Base-by-base conservation (phyloP, 1,284 basidiomycete species). In the Cystobasidium slooffiae region DNA sequence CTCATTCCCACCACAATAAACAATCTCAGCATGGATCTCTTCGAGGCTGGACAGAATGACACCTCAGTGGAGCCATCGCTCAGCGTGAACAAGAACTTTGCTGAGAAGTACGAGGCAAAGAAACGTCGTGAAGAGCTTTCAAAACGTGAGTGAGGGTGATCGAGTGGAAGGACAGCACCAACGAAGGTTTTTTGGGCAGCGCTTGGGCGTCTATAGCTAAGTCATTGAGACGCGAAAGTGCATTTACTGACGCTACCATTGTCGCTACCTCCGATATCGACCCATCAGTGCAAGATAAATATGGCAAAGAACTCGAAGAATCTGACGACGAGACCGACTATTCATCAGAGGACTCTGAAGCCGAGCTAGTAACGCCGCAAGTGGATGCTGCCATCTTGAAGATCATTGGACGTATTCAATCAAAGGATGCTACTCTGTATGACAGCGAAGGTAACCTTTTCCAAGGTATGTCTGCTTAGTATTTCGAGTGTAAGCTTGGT, bases 301-400 rank as follows among this genome's bases (percentile, higher is more conserved):
- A 93, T 81, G 78, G 82, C 46, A 86, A 87, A 20, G 76, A 75
- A 53, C 75, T 64, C 44, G 76, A 77, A 3, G 84, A 85, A 39
- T 80, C 81, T 9, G 86, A 87, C 6, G 91, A 92, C 78, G 90
- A 89, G 79, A 87, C 88, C 44, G 79, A 81, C 72, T 81, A 81
- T 51, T 81, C 80, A 41, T 81, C 82, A 52, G 90, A 89, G 62
- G 96, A 99, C 81, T 93, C 96, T 81, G 92, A 97, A 75, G 97
- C 95, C 14, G 93, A 94, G 78, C 92, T 98, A 82, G 87, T 99
- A 70, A 99, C 94, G 0, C 94, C 95, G 1, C 90, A 91, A 0
- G 88, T 98, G 59, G 96, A 99, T 81, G 97, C 91, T 56, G 97
- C 97, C 20, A 97, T 99, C 79, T 86, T 99, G 53, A 87, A 93